phyloP scores from a whole-genome alignment of 371 early-diverging fungal species.

The Rhizomucor pusillus region DNA sequence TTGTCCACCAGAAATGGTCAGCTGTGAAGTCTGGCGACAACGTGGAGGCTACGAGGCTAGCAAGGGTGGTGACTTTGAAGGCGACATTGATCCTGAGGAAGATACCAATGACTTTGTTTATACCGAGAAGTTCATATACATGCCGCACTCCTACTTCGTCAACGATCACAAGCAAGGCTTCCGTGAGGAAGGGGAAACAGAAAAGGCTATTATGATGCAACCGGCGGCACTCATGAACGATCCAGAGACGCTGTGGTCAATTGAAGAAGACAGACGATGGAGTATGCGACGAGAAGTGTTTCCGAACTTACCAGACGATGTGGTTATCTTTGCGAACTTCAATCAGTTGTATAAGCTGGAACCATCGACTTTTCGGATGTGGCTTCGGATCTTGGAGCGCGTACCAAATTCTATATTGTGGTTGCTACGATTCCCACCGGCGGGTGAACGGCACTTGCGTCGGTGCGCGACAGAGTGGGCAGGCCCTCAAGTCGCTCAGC shows the following conservation, averaged over 20 bases:
- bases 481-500: slow-evolving; percentile 74
- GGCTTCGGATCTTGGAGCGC: slow-evolving; percentile 79
- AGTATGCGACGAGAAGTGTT: slow-evolving; percentile 87
- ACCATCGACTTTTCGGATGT: slow-evolving; percentile 77
- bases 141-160: slow-evolving; percentile 92
- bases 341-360: slow-evolving; percentile 94
- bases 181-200: slow-evolving; percentile 60
- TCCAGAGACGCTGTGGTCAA: slow-evolving; percentile 61
- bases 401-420: slow-evolving; percentile 86
- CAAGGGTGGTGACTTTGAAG: slow-evolving; percentile 51
- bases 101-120: slow-evolving; percentile 69
- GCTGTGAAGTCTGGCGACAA: slow-evolving; percentile 64
- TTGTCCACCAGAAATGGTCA: slow-evolving; percentile 81
- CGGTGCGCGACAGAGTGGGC: slow-evolving; percentile 74
- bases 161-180: slow-evolving; percentile 94
- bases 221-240: slow-evolving; percentile 25
- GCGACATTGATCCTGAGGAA: slow-evolving; percentile 78
- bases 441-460: slow-evolving; percentile 77
- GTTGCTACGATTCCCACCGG: slow-evolving; percentile 89
- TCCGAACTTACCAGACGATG: slow-evolving; percentile 76
- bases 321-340: slow-evolving; percentile 91
- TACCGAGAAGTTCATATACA: slow-evolving; percentile 87
- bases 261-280: slow-evolving; percentile 81
- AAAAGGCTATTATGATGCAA: slow-evolving; percentile 7
- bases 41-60: slow-evolving; percentile 10